Evolutionary conservation across 1,139 yeast species (phyloP).

Genomic region (Scheffersomyces titani): DNA sequence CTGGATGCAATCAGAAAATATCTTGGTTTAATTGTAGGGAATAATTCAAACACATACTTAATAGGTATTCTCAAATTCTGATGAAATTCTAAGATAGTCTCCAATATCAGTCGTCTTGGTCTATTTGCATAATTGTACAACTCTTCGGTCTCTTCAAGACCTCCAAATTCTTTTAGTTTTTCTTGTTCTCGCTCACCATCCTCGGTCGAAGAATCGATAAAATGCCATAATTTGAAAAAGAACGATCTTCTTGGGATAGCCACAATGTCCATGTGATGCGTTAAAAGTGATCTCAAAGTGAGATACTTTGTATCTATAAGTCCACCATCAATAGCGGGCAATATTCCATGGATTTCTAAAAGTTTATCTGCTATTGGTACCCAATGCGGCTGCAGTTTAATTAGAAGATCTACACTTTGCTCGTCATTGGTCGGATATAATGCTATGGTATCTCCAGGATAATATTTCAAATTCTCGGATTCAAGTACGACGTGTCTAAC

Average conservation of each 20-base stretch:
- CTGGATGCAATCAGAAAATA: slow-evolving; percentile 78
- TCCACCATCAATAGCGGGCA: slow-evolving; percentile 55
- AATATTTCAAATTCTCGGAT: slow-evolving; percentile 36
- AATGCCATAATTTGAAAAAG: slow-evolving; percentile 70
- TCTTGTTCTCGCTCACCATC: slow-evolving; percentile 64
- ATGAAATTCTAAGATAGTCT: slow-evolving; percentile 78
- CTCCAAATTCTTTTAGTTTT: slow-evolving; percentile 74
- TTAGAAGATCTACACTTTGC: slow-evolving; percentile 60
- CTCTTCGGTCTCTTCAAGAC: slow-evolving; percentile 73
- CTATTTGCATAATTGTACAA: slow-evolving; percentile 86
- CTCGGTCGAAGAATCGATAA: slow-evolving; percentile 54
- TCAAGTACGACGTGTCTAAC: slow-evolving; percentile 64
- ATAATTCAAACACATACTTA: slow-evolving; percentile 68
- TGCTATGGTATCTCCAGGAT: slow-evolving; percentile 81
- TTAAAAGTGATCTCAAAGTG: slow-evolving; percentile 72
- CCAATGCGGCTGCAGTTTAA: slow-evolving; percentile 76
- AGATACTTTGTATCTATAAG: slow-evolving; percentile 44
- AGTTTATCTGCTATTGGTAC: slow-evolving; percentile 63
- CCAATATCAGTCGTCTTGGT: slow-evolving; percentile 85
- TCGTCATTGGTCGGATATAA: slow-evolving; percentile 75
- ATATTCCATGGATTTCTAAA: slow-evolving; percentile 29
- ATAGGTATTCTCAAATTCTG: slow-evolving; percentile 70
- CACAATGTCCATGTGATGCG: slow-evolving; percentile 77
- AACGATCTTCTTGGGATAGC: slow-evolving; percentile 85
- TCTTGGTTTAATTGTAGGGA: slow-evolving; percentile 80